A percentile compares a stretch with the other conserved stretches of the same genome.
These are phyloP conservation scores for Abrus pulchellus DNA, from an alignment of 306 rosid species.

Conservation along the genomic window DNA sequence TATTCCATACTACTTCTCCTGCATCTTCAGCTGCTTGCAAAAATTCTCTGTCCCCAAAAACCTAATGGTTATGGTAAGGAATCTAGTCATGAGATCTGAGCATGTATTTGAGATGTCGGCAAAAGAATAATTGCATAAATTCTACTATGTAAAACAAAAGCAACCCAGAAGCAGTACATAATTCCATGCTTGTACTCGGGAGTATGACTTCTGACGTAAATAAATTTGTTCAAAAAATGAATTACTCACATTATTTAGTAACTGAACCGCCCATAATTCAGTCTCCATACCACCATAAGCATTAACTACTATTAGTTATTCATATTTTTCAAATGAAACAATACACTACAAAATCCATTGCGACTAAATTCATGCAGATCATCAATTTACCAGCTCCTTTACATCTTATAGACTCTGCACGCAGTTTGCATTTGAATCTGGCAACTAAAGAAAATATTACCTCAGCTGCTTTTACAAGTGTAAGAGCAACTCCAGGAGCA, in stretches of 20 bases:
- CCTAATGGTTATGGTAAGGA: conserved; percentile 53
- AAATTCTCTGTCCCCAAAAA: conserved; percentile 72
- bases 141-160: background rate
- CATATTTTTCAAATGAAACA: background rate
- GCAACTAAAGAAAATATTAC: conserved; percentile 47
- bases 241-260: conserved; percentile 1
- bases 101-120: conserved; percentile 6
- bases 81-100: conserved; percentile 7
- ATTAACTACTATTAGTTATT: background rate
- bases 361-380: background rate
- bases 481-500: conserved; percentile 86
- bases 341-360: background rate
- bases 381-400: background rate
- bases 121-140: background rate
- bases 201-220: background rate
- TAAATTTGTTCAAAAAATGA: background rate
- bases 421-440: conserved; percentile 8
- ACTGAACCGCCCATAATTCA: conserved; percentile 16
- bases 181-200: conserved; percentile 21
- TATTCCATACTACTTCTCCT: conserved; percentile 80
- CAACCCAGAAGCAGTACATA: background rate
- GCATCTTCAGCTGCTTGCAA: conserved; percentile 77
- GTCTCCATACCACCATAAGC: background rate
- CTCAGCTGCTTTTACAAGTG: conserved; percentile 83
- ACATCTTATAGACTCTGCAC: background rate